Conservation (phyloP, 2,329 filamentous ascomycete genomes). For the Diaporthe sp. region DNA sequence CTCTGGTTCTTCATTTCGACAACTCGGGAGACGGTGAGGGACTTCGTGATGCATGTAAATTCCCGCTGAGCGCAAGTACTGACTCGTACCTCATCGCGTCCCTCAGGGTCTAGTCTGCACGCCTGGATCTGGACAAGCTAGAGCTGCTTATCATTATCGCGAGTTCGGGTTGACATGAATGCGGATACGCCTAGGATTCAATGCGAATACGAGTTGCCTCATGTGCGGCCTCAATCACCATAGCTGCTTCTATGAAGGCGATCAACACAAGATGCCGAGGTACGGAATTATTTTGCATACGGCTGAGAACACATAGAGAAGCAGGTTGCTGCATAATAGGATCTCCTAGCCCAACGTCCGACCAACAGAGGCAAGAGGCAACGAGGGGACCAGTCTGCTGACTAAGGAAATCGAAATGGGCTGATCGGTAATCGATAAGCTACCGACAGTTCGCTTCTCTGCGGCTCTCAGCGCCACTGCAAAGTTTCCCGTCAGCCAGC, state of each 20-base stretch:
- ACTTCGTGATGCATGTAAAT: background rate
- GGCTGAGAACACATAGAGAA: background rate
- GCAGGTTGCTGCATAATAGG: background rate
- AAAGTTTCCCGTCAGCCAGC: slow-evolving; percentile 18
- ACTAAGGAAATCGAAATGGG: background rate
- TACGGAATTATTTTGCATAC: background rate
- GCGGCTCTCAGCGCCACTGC: slow-evolving; percentile 16
- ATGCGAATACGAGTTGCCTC: slow-evolving; percentile 31
- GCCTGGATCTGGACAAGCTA: background rate
- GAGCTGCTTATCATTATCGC: background rate
- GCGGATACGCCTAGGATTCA: background rate
- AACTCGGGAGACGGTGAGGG: background rate
- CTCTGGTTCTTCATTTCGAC: slow-evolving; percentile 17
- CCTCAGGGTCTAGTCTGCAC: background rate
- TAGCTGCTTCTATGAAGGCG: background rate
- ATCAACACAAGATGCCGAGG: background rate
- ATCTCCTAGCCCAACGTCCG: background rate
- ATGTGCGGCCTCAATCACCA: background rate
- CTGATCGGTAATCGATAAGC: slow-evolving; percentile 24
- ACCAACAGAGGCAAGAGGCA: background rate
- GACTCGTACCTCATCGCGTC: background rate
- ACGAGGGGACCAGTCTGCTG: background rate
- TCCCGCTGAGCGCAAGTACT: background rate
- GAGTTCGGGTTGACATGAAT: slow-evolving; percentile 19
- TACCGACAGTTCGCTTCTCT: background rate